A percentile compares a stretch with the other conserved stretches of the same genome.
phyloP scores from a whole-genome alignment of 2,329 filamentous ascomycete species.

The Phaeomoniella chlamydospora region DNA sequence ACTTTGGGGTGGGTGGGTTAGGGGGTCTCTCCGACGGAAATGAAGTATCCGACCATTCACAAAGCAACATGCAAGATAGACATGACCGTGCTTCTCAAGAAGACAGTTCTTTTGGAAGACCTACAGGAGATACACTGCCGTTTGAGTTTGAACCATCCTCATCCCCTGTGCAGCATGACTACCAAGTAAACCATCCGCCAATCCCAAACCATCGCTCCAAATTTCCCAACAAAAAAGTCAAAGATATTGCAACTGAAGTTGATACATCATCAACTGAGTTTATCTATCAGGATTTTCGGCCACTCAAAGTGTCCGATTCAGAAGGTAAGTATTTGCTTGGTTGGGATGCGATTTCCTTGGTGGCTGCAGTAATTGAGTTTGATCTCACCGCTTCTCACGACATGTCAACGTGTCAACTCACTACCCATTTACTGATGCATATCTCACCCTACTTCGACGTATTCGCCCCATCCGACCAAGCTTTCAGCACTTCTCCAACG shows the following conservation, averaged over 20 bases:
- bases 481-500: background rate
- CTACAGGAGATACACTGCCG: background rate
- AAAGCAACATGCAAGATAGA: background rate
- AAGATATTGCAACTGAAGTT: conserved; percentile 1
- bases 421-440: conserved; percentile 30
- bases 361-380: background rate
- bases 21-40: too few relatives aligned
- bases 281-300: conserved; percentile 10
- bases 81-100: background rate
- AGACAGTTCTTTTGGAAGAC: background rate
- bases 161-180: background rate
- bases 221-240: background rate
- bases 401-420: conserved; percentile 20
- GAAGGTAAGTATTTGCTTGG: conserved; percentile 10
- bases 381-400: background rate
- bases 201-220: background rate
- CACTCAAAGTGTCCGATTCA: conserved; percentile 10
- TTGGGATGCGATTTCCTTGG: conserved; percentile 10
- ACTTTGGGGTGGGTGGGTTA: too few relatives aligned
- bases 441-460: conserved; percentile 21
- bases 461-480: conserved; percentile 4
- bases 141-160: background rate
- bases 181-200: background rate
- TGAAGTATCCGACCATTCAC: background rate
- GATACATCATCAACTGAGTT: conserved; percentile 7